A percentile compares a stretch with the other conserved stretches of the same genome.
Evolutionary conservation across 177 flowering plant species (phyloP).

Genomic region (Vitis hybrid): DNA sequence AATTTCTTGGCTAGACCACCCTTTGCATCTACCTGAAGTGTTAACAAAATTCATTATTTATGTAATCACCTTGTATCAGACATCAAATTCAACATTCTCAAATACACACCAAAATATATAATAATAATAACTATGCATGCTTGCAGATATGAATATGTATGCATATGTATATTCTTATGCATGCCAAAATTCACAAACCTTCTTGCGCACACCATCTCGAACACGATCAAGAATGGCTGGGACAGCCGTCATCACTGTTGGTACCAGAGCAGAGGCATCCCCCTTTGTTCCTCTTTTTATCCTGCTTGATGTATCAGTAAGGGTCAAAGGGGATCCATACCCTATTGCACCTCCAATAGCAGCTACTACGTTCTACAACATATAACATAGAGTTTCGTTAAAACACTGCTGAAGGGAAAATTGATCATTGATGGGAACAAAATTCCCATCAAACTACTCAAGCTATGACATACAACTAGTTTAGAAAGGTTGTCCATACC

Average conservation of each 20-base stretch:
- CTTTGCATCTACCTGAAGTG: conserved; percentile 75
- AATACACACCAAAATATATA: no score
- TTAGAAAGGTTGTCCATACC: conserved; percentile 41
- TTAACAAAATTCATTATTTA: conserved; percentile 10
- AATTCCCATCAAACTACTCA: not conserved
- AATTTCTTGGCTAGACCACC: conserved; percentile 81
- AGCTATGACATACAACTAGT: conserved; percentile 1
- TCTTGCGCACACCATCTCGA: conserved; percentile 85
- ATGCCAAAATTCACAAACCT: conserved; percentile 46
- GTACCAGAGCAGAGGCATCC: conserved; percentile 72
- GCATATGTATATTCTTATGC: not conserved
- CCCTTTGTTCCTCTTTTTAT: conserved; percentile 89
- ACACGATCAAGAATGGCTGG: conserved; percentile 99
- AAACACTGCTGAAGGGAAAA: not conserved
- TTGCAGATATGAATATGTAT: not conserved
- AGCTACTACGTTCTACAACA: conserved; percentile 58
- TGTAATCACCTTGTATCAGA: not conserved
- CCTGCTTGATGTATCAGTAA: conserved; percentile 91
- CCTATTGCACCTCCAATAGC: conserved; percentile 86
- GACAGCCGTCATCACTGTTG: conserved; percentile 91
- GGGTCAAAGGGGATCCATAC: conserved; percentile 92
- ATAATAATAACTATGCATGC: no score
- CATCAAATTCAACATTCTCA: no score
- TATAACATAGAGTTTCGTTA: conserved; percentile 3
- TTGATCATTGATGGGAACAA: not conserved